A percentile compares a stretch with the other conserved stretches of the same genome.
Conservation (phyloP, 805 yeast species). For the Candida morakotiae region DNA sequence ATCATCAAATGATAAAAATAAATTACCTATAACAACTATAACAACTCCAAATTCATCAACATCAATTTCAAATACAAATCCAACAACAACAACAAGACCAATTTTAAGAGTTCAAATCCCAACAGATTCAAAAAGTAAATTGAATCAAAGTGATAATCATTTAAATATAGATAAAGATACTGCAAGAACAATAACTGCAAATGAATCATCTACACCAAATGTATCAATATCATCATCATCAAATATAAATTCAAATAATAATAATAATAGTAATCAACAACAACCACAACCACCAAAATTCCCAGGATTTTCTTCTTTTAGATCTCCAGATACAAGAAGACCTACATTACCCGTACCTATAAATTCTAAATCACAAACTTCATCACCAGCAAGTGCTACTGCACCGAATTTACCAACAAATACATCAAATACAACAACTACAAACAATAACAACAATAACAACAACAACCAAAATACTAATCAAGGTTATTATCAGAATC, state of each 20-base stretch:
- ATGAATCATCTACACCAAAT: conserved; percentile 20
- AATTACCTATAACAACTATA: neutral
- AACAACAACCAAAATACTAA: neutral
- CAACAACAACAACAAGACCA: too few relatives aligned
- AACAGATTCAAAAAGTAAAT: conserved; percentile 29
- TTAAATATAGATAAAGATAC: conserved; percentile 20
- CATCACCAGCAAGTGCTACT: conserved; percentile 36
- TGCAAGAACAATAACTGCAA: conserved; percentile 44
- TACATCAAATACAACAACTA: neutral
- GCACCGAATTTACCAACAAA: conserved; percentile 33
- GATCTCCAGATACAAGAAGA: conserved; percentile 26
- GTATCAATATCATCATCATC: too few relatives aligned
- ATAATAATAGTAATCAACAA: too few relatives aligned
- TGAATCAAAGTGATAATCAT: neutral
- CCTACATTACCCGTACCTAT: conserved; percentile 31
- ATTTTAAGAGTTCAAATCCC: conserved; percentile 67
- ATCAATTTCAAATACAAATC: conserved; percentile 16
- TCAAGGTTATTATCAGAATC: conserved; percentile 12
- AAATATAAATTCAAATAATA: neutral
- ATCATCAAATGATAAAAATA: neutral
- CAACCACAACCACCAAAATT: conserved; percentile 4
- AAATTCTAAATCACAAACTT: conserved; percentile 34
- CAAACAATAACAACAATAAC: neutral
- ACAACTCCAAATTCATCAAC: neutral
- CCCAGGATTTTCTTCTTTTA: conserved; percentile 20